These are phyloP conservation scores for Warburgia ugandensis DNA, from an alignment of 164 flowering plant genomes.

Conservation along the genomic window DNA sequence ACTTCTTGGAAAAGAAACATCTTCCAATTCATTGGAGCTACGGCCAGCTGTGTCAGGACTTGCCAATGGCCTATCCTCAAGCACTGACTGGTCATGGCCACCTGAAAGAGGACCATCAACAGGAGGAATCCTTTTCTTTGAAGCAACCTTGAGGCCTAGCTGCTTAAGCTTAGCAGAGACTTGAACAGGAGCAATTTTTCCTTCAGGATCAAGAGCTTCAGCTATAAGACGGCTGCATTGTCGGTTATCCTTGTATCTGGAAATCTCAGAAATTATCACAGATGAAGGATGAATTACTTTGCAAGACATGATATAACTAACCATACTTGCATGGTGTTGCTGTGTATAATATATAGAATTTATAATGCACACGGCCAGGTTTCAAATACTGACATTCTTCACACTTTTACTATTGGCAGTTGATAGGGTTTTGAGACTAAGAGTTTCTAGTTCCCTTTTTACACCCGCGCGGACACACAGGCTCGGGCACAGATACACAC, in stretches of 20 bases:
- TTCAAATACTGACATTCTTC: too few relatives aligned
- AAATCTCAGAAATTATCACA: background rate
- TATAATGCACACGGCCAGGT: too few relatives aligned
- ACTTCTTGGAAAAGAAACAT: conserved; percentile 17
- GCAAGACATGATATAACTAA: background rate
- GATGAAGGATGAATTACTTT: background rate
- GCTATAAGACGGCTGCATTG: conserved; percentile 57
- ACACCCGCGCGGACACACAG: too few relatives aligned
- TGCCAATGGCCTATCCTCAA: too few relatives aligned
- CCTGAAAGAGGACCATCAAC: conserved; percentile 10
- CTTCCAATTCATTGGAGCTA: conserved; percentile 17
- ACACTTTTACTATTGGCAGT: too few relatives aligned
- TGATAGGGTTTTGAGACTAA: too few relatives aligned
- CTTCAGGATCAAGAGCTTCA: conserved; percentile 53
- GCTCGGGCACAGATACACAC: too few relatives aligned
- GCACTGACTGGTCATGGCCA: too few relatives aligned
- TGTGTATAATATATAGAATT: too few relatives aligned
- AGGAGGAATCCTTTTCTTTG: conserved; percentile 27
- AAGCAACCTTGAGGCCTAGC: conserved; percentile 40
- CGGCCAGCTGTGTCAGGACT: too few relatives aligned
- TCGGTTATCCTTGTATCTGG: conserved; percentile 51
- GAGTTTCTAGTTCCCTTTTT: too few relatives aligned
- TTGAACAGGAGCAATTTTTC: conserved; percentile 49
- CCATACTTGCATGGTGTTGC: too few relatives aligned
- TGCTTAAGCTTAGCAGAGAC: conserved; percentile 55